Evolutionary conservation across 768 basidiomycete genomes (phyloP).

Genomic region (Mycena polygramma): DNA sequence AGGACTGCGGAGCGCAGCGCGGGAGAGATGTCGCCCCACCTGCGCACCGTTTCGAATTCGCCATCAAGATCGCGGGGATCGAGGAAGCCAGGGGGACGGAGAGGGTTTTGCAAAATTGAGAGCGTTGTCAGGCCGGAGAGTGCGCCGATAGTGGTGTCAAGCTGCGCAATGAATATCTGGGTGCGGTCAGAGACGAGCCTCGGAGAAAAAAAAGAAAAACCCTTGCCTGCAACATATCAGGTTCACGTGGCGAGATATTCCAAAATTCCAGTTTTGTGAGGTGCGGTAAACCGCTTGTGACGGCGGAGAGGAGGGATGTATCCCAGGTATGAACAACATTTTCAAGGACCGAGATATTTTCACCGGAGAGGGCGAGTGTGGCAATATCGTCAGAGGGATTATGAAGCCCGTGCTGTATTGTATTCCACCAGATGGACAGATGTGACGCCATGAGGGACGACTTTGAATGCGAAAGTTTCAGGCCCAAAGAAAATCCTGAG

Average conservation of each 20-base stretch:
- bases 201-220: too few relatives aligned
- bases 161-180: background rate
- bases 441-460: background rate
- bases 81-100: background rate
- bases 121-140: background rate
- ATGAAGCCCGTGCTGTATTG: too few relatives aligned
- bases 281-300: background rate
- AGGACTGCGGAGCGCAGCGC: constrained; percentile 5
- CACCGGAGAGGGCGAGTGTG: background rate
- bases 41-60: constrained; percentile 10
- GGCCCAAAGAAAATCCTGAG: constrained; percentile 2
- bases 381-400: background rate
- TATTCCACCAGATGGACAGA: background rate
- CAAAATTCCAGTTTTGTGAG: background rate
- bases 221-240: background rate
- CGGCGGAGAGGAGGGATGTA: background rate
- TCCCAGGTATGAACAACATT: constrained; percentile 1
- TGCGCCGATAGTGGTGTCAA: background rate
- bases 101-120: background rate
- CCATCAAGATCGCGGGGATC: background rate
- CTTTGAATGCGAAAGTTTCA: background rate
- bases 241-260: background rate
- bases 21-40: constrained; percentile 3
- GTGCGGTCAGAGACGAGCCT: background rate
- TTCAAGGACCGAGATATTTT: background rate